A percentile compares a stretch with the other conserved stretches of the same genome.
Conservation (phyloP, 2,329 filamentous ascomycete species). For the Penicillium sp. region DNA sequence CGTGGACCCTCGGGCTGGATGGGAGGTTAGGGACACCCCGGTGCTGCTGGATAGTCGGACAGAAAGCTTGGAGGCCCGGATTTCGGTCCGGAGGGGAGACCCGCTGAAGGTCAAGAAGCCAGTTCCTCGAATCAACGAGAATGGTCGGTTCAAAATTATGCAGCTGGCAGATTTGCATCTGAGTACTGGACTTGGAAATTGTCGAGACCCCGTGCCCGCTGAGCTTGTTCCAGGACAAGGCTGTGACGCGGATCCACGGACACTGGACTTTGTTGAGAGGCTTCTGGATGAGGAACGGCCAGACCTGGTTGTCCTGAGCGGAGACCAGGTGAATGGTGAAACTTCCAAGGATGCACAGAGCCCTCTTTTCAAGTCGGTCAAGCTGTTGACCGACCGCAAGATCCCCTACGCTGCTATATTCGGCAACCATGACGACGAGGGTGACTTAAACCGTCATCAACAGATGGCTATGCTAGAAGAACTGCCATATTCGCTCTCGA, state of each 20-base stretch:
- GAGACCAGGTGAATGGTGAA: slow-evolving; percentile 95
- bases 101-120: slow-evolving; percentile 70
- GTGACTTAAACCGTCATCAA: slow-evolving; percentile 72
- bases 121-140: slow-evolving; percentile 77
- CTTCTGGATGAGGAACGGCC: slow-evolving; percentile 92
- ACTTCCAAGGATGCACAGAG: slow-evolving; percentile 89
- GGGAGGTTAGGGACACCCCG: slow-evolving; percentile 77
- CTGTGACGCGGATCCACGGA: slow-evolving; percentile 91
- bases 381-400: slow-evolving; percentile 80
- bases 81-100: slow-evolving; percentile 78
- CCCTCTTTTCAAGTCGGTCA: slow-evolving; percentile 90
- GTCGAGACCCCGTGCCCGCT: slow-evolving; percentile 82
- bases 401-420: slow-evolving; percentile 95
- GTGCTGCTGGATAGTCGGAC: slow-evolving; percentile 69
- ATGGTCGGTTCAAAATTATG: slow-evolving; percentile 96
- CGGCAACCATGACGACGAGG: slow-evolving; percentile 96
- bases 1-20: slow-evolving; percentile 84
- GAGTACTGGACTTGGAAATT: slow-evolving; percentile 83
- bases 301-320: slow-evolving; percentile 87
- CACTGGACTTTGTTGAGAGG: slow-evolving; percentile 82
- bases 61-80: slow-evolving; percentile 69
- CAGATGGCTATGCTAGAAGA: slow-evolving; percentile 88
- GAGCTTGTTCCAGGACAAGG: slow-evolving; percentile 69
- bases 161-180: slow-evolving; percentile 94
- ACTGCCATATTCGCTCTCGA: slow-evolving; percentile 87